phyloP scores from a whole-genome alignment of 2,329 filamentous ascomycete species.

The Beauveria scarabaeidicola region DNA sequence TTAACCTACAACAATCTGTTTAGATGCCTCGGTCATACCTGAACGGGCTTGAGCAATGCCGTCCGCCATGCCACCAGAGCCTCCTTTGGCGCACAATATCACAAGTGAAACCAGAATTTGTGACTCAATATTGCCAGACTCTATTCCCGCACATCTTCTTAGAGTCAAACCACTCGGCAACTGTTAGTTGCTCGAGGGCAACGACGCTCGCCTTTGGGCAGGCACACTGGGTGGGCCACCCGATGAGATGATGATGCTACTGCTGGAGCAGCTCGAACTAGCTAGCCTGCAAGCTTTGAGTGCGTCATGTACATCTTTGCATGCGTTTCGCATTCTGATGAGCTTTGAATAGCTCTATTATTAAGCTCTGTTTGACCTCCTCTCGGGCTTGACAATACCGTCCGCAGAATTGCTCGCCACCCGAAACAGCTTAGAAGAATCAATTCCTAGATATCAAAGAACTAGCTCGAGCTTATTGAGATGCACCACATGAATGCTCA shows the following conservation, averaged over 20 bases:
- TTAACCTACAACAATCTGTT: neutral
- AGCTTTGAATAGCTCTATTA: slow-evolving; percentile 82
- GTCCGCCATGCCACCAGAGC: neutral
- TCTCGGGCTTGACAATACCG: neutral
- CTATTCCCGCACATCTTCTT: slow-evolving; percentile 70
- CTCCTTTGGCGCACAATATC: neutral
- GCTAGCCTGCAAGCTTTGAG: slow-evolving; percentile 56
- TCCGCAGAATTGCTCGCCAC: neutral
- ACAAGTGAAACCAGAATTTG: neutral
- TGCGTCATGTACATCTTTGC: slow-evolving; percentile 73
- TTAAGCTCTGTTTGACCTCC: slow-evolving; percentile 58
- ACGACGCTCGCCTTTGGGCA: slow-evolving; percentile 57
- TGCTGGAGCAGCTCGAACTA: slow-evolving; percentile 69
- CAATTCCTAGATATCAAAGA: neutral
- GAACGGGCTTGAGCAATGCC: neutral
- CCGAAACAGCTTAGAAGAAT: neutral
- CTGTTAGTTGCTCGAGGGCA: slow-evolving; percentile 55
- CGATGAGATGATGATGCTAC: slow-evolving; percentile 68
- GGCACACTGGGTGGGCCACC: slow-evolving; percentile 62
- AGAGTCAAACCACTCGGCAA: slow-evolving; percentile 85
- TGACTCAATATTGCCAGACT: slow-evolving; percentile 22
- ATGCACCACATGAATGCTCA: neutral
- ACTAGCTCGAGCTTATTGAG: neutral
- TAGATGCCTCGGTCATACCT: neutral
- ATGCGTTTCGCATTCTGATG: slow-evolving; percentile 79